A percentile compares a stretch with the other conserved stretches of the same genome.
Conservation (phyloP, 768 basidiomycete species). For the Leccinum fibrillosum region DNA sequence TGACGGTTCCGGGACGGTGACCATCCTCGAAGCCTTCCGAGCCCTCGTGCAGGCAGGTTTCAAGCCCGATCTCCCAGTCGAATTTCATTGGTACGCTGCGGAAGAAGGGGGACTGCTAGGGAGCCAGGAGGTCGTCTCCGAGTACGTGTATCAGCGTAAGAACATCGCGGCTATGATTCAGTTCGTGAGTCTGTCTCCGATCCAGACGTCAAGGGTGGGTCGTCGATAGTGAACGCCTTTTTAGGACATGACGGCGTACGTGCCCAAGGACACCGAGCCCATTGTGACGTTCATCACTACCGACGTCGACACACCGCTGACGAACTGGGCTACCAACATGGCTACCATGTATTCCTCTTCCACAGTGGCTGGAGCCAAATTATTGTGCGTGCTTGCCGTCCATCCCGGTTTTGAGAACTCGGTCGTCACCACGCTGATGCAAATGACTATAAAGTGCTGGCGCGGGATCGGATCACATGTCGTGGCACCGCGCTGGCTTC, state of each 20-base stretch:
- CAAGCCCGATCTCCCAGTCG: constrained; percentile 59
- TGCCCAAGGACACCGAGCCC: constrained; percentile 8
- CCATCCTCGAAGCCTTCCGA: constrained; percentile 76
- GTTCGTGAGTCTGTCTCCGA: constrained; percentile 34
- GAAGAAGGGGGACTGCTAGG: constrained; percentile 42
- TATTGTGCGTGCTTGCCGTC: constrained; percentile 26
- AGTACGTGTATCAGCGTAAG: constrained; percentile 43
- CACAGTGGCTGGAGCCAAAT: constrained; percentile 17
- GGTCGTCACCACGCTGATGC: background rate
- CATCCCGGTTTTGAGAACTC: background rate
- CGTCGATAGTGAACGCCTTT: background rate
- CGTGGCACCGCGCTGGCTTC: constrained; percentile 43
- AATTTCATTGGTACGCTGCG: constrained; percentile 86
- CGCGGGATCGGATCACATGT: constrained; percentile 36
- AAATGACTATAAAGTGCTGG: background rate
- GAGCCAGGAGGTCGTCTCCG: constrained; percentile 49
- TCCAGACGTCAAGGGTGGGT: background rate
- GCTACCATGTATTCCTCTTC: constrained; percentile 31
- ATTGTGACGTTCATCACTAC: constrained; percentile 30
- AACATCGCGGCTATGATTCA: constrained; percentile 51
- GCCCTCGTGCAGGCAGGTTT: constrained; percentile 68
- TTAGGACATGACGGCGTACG: constrained; percentile 37
- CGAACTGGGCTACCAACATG: constrained; percentile 32
- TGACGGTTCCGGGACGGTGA: constrained; percentile 62
- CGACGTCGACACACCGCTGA: constrained; percentile 45